phyloP scores from a whole-genome alignment of 176 grass and related monocot species.

The Eremochloa ophiuroides region DNA sequence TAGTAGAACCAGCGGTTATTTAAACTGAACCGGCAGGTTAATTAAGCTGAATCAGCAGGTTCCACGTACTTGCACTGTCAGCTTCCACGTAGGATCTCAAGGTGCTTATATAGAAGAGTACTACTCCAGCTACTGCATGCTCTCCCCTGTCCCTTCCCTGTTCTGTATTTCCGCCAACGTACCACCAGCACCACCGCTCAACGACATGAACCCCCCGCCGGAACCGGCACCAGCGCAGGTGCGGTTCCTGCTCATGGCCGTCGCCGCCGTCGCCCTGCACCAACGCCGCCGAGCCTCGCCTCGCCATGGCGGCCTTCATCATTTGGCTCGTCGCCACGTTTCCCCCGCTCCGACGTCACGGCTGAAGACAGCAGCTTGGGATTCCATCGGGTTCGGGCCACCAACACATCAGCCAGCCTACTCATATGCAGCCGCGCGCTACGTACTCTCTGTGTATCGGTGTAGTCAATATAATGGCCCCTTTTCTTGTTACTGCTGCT shows the following conservation, averaged over 20 bases:
- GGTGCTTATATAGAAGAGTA: neutral
- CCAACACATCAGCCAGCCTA: too few relatives aligned
- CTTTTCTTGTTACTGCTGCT: too few relatives aligned
- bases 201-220: neutral
- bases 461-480: too few relatives aligned
- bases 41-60: too few relatives aligned
- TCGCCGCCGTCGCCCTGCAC: neutral
- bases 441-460: too few relatives aligned
- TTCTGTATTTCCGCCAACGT: neutral
- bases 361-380: too few relatives aligned
- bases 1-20: too few relatives aligned
- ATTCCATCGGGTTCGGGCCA: too few relatives aligned
- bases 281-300: neutral
- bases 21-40: too few relatives aligned
- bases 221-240: neutral
- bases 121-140: neutral
- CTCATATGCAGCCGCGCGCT: too few relatives aligned
- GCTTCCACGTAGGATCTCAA: neutral
- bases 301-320: neutral
- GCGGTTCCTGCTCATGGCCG: neutral
- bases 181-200: neutral
- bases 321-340: neutral
- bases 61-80: neutral
- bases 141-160: too few relatives aligned
- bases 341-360: neutral